Evolutionary conservation across 176 grass and related monocot genomes (phyloP).

Genomic region (Rhynchospora breviuscula): DNA sequence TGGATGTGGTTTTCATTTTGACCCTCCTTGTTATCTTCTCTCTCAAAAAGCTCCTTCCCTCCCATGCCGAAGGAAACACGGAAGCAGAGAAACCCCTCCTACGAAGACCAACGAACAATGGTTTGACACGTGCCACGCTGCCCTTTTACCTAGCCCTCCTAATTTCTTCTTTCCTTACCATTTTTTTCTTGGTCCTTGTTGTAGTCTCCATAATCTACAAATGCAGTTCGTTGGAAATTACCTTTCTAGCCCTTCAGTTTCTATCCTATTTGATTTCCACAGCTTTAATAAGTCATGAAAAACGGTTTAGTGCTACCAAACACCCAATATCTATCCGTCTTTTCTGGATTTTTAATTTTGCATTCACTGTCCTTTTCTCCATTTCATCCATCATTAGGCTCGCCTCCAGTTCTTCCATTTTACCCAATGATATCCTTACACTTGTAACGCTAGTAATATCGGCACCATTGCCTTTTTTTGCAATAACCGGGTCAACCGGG

Average conservation of each 20-base stretch:
- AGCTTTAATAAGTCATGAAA: constrained; percentile 53
- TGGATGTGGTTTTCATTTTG: constrained; percentile 45
- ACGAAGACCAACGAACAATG: neutral
- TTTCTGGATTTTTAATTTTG: constrained; percentile 50
- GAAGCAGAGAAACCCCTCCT: constrained; percentile 52
- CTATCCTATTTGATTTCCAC: constrained; percentile 39
- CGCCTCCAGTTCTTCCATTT: constrained; percentile 1
- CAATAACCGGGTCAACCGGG: constrained; percentile 38
- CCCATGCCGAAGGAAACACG: neutral
- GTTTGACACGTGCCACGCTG: constrained; percentile 9
- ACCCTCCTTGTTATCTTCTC: constrained; percentile 23
- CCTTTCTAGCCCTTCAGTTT: constrained; percentile 64
- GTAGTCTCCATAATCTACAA: constrained; percentile 19
- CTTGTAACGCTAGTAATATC: constrained; percentile 45
- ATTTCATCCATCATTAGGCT: constrained; percentile 44
- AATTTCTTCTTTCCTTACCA: constrained; percentile 34
- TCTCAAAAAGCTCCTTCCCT: constrained; percentile 18
- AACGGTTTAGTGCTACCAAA: constrained; percentile 34
- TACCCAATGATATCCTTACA: constrained; percentile 42
- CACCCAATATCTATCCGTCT: constrained; percentile 61
- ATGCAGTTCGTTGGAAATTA: constrained; percentile 25
- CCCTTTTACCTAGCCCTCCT: constrained; percentile 43
- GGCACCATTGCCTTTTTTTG: constrained; percentile 42
- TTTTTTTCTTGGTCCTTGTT: constrained; percentile 40
- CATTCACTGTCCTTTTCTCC: constrained; percentile 45